phyloP scores from a whole-genome alignment of 1,284 basidiomycete genomes.

The Termitomyces sp. region DNA sequence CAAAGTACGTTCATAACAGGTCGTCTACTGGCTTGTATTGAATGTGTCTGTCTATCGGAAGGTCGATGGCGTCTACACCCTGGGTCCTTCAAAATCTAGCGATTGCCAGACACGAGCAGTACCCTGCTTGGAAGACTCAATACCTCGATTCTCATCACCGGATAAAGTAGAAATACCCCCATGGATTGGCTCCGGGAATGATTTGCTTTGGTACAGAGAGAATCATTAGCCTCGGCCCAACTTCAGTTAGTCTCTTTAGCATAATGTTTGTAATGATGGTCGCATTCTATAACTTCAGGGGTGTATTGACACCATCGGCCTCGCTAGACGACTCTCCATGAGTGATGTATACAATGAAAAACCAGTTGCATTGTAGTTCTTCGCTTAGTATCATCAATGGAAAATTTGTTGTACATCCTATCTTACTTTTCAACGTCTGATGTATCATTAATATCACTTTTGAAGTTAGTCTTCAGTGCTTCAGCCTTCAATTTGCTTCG shows the following conservation, averaged over 20 bases:
- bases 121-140: constrained; percentile 11
- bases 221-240: constrained; percentile 2
- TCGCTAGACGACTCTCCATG: neutral
- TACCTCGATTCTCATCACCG: constrained; percentile 17
- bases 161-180: constrained; percentile 15
- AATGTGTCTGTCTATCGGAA: constrained; percentile 1
- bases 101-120: constrained; percentile 17
- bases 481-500: neutral
- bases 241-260: neutral
- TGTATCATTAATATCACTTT: neutral
- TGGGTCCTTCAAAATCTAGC: constrained; percentile 7
- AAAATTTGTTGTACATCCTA: neutral
- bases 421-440: neutral
- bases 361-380: neutral
- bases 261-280: too few relatives aligned
- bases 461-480: too few relatives aligned
- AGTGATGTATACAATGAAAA: neutral
- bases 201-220: constrained; percentile 15
- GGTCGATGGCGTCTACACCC: constrained; percentile 14
- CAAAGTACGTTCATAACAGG: constrained; percentile 13
- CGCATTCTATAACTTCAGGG: neutral
- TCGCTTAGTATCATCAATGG: neutral
- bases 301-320: neutral
- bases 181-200: constrained; percentile 17
- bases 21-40: neutral